Evolutionary conservation across 306 rosid genomes (phyloP).

Genomic region (Quercus suber): DNA sequence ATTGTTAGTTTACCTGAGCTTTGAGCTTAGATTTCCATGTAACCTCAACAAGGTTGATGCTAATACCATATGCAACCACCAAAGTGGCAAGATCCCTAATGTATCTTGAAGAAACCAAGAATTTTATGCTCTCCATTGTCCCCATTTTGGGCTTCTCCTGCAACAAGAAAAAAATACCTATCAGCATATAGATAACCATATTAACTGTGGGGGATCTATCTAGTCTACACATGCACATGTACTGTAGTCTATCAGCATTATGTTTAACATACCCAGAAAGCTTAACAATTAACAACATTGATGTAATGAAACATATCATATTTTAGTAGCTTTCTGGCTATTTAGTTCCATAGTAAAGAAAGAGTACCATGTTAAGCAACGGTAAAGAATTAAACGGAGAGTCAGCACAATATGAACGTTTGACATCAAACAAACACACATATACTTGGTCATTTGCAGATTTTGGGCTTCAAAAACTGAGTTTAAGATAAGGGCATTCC

Average conservation of each 20-base stretch:
- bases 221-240: too few relatives aligned
- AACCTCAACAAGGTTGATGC: constrained; percentile 94
- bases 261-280: background rate
- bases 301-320: background rate
- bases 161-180: constrained; percentile 12
- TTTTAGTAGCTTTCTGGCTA: background rate
- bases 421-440: background rate
- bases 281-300: background rate
- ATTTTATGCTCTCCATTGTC: constrained; percentile 96
- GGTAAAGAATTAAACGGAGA: background rate
- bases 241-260: too few relatives aligned
- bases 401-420: background rate
- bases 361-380: background rate
- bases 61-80: constrained; percentile 94
- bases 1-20: constrained; percentile 67
- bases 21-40: constrained; percentile 99
- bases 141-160: constrained; percentile 95
- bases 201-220: background rate
- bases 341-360: background rate
- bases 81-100: constrained; percentile 95
- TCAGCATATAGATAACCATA: background rate
- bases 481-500: too few relatives aligned
- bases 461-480: too few relatives aligned
- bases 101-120: constrained; percentile 90
- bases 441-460: too few relatives aligned